Evolutionary conservation across 176 grass and related monocot species (phyloP).

Genomic region (Carex cristatella): DNA sequence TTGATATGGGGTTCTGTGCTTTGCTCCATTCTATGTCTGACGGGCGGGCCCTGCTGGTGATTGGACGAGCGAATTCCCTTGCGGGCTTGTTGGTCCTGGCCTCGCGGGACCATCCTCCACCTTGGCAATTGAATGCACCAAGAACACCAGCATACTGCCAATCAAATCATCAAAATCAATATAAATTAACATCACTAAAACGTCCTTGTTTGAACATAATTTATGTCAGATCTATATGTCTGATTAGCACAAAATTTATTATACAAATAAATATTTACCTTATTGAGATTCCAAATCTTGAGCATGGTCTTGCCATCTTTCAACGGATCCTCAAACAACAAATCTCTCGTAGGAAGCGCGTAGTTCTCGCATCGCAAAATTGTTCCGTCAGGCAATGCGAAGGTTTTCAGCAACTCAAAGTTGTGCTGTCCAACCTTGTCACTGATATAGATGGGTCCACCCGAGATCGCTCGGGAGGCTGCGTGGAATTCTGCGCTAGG

Average conservation of each 20-base stretch:
- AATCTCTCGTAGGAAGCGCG: conserved; percentile 74
- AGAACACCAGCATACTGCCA: conserved; percentile 62
- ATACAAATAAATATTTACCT: conserved; percentile 21
- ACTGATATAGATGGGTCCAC: conserved; percentile 78
- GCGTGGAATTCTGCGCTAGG: conserved; percentile 85
- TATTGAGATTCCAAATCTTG: conserved; percentile 89
- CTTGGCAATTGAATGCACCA: conserved; percentile 91
- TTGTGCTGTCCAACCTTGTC: conserved; percentile 75
- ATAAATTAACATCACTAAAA: background rate
- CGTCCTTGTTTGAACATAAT: background rate
- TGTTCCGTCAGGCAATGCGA: conserved; percentile 67
- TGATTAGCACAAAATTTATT: background rate
- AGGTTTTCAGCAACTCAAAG: conserved; percentile 57
- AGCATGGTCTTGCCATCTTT: conserved; percentile 69
- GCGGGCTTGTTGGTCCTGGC: conserved; percentile 58
- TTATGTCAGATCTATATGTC: background rate
- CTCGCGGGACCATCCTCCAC: conserved; percentile 83
- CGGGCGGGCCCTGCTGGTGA: conserved; percentile 37
- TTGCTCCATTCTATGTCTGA: conserved; percentile 74
- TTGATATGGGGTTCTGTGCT: conserved; percentile 19
- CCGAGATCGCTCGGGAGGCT: conserved; percentile 89
- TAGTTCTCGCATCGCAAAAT: conserved; percentile 59
- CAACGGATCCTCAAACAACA: conserved; percentile 64
- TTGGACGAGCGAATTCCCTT: conserved; percentile 37
- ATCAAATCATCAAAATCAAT: background rate